Evolutionary conservation across 768 basidiomycete species (phyloP), one percentile per base, ranked within the genome.

Genomic region (Asterophora parasitica): DNA sequence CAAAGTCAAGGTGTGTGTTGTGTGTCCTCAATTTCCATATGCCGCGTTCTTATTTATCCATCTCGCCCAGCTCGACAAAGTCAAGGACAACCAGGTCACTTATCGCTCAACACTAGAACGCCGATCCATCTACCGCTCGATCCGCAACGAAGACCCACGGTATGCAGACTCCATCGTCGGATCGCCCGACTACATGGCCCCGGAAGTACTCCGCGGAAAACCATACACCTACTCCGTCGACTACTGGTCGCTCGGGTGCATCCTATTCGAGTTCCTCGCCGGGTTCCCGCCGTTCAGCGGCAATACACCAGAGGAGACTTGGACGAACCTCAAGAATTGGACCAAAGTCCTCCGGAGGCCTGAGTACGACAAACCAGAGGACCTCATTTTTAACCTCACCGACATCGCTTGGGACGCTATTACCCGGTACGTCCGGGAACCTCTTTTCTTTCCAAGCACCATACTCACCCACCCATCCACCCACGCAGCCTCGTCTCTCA

Each of bases 261-360:
- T 99, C 58, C 71, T 99, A 19, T 99, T 97, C 69, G 96, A 99
- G 70, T 94, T 95, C 65, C 73, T 95, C 12, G 88, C 92, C 1
- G 95, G 96, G 20, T 99, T 96, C 70, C 96, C 96, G 10, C 96
- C 96, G 1, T 99, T 99, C 72, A 96, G 91, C 39, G 96, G 96
- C 13, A 81, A 86, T 33, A 92, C 88, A 0, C 88, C 93, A 0
- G 93, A 99, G 55, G 96, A 99, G 67, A 99, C 96, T 0, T 99
- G 96, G 96, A 92, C 92, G 12, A 98, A 98, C 67, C 70, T 99
- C 52, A 97, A 97, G 69, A 97, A 97, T 64, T 99, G 96, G 96
- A 82, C 85, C 13, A 88, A 88, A 53, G 92, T 92, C 1, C 75
- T 99, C 4, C 75, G 86, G n/a, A 67, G 96, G 48, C 96, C 96